phyloP scores from a whole-genome alignment of 129 eudicot species.

The Lonicera japonica region DNA sequence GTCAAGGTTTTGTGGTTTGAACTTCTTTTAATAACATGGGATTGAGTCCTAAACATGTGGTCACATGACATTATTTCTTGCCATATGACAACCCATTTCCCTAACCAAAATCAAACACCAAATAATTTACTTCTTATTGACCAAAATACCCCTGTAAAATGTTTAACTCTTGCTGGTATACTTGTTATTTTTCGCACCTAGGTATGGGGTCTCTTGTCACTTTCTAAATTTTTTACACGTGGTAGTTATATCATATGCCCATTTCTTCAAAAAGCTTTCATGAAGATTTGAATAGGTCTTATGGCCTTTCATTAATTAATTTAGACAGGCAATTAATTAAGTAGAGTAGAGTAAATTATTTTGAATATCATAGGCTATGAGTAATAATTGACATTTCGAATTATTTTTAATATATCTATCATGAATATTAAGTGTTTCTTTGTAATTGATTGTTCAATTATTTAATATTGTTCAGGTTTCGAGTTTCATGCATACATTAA shows the following conservation, averaged over 20 bases:
- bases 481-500: too few relatives aligned
- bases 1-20: too few relatives aligned
- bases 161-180: constrained; percentile 7
- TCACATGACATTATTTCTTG: constrained; percentile 44
- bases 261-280: constrained; percentile 22
- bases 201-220: constrained; percentile 23
- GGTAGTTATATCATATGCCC: constrained; percentile 14
- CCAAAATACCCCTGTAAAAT: constrained; percentile 27
- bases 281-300: constrained; percentile 18
- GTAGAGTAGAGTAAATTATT: too few relatives aligned
- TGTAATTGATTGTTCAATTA: too few relatives aligned
- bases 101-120: constrained; percentile 32
- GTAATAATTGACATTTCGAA: too few relatives aligned
- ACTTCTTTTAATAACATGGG: constrained; percentile 56
- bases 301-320: background rate
- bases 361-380: too few relatives aligned
- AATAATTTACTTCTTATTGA: constrained; percentile 11
- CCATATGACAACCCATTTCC: constrained; percentile 64
- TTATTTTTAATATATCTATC: too few relatives aligned
- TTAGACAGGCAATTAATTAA: constrained; percentile 1
- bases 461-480: too few relatives aligned
- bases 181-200: constrained; percentile 6
- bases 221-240: constrained; percentile 3
- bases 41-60: constrained; percentile 53
- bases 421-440: too few relatives aligned